These are phyloP conservation scores for Tetracladium marchalianum DNA, from an alignment of 495 filamentous ascomycete genomes.

Conservation along the genomic window DNA sequence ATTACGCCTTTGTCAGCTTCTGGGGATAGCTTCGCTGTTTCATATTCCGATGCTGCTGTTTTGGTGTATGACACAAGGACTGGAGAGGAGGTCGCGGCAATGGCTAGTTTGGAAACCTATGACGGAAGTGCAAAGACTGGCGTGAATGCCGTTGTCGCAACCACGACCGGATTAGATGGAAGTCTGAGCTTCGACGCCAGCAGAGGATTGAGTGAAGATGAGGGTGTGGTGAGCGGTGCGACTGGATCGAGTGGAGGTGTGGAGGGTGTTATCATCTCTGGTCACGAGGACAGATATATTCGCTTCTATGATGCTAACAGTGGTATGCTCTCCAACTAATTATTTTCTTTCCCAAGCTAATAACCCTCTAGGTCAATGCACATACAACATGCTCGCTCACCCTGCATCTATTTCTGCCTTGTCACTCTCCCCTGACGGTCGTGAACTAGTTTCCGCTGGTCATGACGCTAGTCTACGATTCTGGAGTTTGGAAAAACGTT, in stretches of 20 bases:
- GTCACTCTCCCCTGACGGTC: slow-evolving; percentile 81
- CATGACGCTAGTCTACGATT: slow-evolving; percentile 92
- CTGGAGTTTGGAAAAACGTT: slow-evolving; percentile 93
- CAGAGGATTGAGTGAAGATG: slow-evolving; percentile 51
- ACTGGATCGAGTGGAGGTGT: slow-evolving; percentile 79
- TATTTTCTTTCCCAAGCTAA: neutral
- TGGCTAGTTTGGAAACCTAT: slow-evolving; percentile 90
- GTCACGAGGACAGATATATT: slow-evolving; percentile 91
- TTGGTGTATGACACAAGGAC: slow-evolving; percentile 85
- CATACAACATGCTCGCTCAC: slow-evolving; percentile 96
- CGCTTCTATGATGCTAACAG: slow-evolving; percentile 97
- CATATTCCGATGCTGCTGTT: slow-evolving; percentile 81
- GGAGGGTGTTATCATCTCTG: slow-evolving; percentile 86
- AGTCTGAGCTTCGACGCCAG: slow-evolving; percentile 53
- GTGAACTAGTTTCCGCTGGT: slow-evolving; percentile 89
- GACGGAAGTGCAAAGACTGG: slow-evolving; percentile 74
- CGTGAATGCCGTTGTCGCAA: slow-evolving; percentile 88
- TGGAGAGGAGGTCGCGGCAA: slow-evolving; percentile 82
- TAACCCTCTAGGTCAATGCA: slow-evolving; percentile 74
- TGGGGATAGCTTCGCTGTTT: slow-evolving; percentile 91
- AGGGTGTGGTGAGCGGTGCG: slow-evolving; percentile 60
- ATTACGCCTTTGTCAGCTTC: slow-evolving; percentile 76
- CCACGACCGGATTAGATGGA: slow-evolving; percentile 68
- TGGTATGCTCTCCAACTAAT: slow-evolving; percentile 55
- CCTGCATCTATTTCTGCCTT: slow-evolving; percentile 84